Evolutionary conservation across 2,329 filamentous ascomycete genomes (phyloP), one percentile per base, ranked within the genome.

Genomic region (Alternaria incomplexa): DNA sequence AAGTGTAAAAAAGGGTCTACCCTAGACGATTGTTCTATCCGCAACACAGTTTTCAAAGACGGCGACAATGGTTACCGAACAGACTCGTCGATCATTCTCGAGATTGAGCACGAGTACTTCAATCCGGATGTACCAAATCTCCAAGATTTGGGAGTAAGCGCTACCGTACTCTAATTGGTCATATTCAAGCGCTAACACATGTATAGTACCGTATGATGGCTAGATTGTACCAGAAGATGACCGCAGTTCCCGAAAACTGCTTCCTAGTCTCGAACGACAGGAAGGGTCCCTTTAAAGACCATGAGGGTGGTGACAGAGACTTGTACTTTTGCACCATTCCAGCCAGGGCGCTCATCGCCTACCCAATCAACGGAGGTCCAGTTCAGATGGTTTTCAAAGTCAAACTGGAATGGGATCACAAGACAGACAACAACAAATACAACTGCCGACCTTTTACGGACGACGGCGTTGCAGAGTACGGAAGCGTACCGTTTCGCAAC

Each of bases 191-290:
- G 8, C 58, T 56, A 32, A 61, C 23, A 23, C 17, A 11, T 7
- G 11, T 25, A 6, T 11, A 53, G 59, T 62, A 26, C 8, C 55
- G 48, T 5, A 62, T 62, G 9, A 45, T 62, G n/a, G 59, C 59
- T 5, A 51, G 48, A 4, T 23, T 57, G 8, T 62, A 40, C 40
- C 54, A 62, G 1, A 32, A 52, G 10, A 62, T 62, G 59, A 58
- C 59, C 3, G 15, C 25, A 2, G 30, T 23, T 8, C 48, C 48
- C 1, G 3, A 4, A 3, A 52, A 52, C 30, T 52, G 48, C 15
- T 30, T 20, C 20, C 20, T 20, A 20, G 20, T 20, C 20, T 20
- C 20, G 20, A 20, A 20, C 20, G 20, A 20, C 20, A 3, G 20
- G 20, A 20, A 20, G 20, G 20, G 20, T 20, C 20, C 20, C 20